Conservation (phyloP, 129 eudicot genomes). For the Mikania micrantha region DNA sequence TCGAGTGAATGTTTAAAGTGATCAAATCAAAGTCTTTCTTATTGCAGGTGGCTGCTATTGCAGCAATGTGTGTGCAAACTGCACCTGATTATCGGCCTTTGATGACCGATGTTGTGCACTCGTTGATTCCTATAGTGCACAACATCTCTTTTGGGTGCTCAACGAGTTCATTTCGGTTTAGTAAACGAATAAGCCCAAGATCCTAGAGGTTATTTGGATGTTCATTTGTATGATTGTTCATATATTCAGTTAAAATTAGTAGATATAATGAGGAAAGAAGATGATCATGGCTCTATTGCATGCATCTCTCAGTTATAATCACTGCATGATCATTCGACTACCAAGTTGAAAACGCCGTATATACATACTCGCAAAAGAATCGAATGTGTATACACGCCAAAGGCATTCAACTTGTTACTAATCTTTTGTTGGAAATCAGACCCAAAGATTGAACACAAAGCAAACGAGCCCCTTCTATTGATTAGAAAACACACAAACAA, state of each 20-base stretch:
- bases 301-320: too few relatives aligned
- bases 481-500: too few relatives aligned
- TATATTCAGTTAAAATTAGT: not conserved
- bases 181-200: slow-evolving; percentile 52
- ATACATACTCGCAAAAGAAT: too few relatives aligned
- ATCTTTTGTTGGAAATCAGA: too few relatives aligned
- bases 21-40: not conserved
- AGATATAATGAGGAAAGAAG: too few relatives aligned
- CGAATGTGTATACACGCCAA: too few relatives aligned
- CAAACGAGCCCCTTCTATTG: too few relatives aligned
- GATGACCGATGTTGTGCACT: slow-evolving; percentile 94
- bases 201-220: slow-evolving; percentile 23
- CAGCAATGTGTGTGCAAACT: slow-evolving; percentile 92
- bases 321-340: too few relatives aligned
- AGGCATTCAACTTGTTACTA: too few relatives aligned
- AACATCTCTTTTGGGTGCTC: slow-evolving; percentile 42
- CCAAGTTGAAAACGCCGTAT: too few relatives aligned
- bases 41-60: slow-evolving; percentile 82
- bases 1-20: not conserved
- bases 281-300: too few relatives aligned
- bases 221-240: not conserved
- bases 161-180: slow-evolving; percentile 54
- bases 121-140: slow-evolving; percentile 74
- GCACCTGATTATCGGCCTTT: slow-evolving; percentile 92
- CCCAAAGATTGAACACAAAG: too few relatives aligned